These are phyloP conservation scores for Hylodesmum podocarpum DNA, from an alignment of 306 rosid species.

Conservation along the genomic window DNA sequence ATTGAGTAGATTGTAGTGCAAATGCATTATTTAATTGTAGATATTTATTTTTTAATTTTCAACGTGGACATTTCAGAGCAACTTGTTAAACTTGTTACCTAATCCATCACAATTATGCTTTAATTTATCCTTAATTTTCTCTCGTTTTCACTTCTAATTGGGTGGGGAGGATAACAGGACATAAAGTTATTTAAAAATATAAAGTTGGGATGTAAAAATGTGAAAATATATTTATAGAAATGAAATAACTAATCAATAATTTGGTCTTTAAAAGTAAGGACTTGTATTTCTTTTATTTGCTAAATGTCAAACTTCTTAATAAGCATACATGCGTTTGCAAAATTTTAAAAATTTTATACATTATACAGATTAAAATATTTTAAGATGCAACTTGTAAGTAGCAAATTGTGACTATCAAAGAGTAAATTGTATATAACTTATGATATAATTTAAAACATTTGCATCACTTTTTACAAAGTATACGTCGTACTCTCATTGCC, in stretches of 20 bases:
- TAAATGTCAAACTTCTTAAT: too few relatives aligned
- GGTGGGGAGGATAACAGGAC: constrained; percentile 10
- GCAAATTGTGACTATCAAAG: neutral
- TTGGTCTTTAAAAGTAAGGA: too few relatives aligned
- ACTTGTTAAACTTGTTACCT: constrained; percentile 4
- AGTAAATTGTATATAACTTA: too few relatives aligned
- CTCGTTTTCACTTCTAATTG: neutral
- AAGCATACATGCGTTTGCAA: too few relatives aligned
- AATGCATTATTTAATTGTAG: neutral
- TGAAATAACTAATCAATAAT: neutral
- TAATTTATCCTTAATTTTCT: neutral
- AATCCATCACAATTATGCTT: neutral
- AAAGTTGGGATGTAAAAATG: neutral
- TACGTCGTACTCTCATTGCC: too few relatives aligned
- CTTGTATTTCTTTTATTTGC: too few relatives aligned
- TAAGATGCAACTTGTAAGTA: too few relatives aligned
- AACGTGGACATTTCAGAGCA: constrained; percentile 2
- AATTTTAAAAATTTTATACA: too few relatives aligned
- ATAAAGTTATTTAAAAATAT: neutral
- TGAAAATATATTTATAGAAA: constrained; percentile 9
- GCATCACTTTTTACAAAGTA: too few relatives aligned
- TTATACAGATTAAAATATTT: too few relatives aligned
- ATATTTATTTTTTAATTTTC: neutral
- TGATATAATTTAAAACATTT: too few relatives aligned
- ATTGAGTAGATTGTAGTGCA: constrained; percentile 12